Base-by-base conservation (phyloP, 169 alveolate species). In the Plasmodium ovale region DNA sequence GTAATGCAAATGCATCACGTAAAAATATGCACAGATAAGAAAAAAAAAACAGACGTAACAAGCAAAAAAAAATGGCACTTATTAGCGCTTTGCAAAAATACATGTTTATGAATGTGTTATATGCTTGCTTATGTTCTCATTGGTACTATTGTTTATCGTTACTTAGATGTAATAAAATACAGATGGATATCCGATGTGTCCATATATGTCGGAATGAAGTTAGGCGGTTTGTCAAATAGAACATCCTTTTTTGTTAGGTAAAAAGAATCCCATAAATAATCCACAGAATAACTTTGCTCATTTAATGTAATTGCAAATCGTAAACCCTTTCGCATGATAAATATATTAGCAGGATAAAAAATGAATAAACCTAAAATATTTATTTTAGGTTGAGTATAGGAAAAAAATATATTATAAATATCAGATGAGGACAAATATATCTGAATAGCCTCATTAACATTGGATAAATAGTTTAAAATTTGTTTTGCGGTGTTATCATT, bases 401-500 rank as follows among this genome's bases (percentile, higher is more conserved):
- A 79, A 65, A 79, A 79, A 33, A 79, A 79, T 0, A 79, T 65
- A 64, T 79, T 79, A 65, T 79, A 79, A 33, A 79, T 79, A 47
- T 79, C 89, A 16, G 67, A 64, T 14, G 89, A 56, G 16, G 89
- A 65, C 21, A 79, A 59, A 49, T 64, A 79, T 23, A 79, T 69
- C 47, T 62, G 84, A 16, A 65, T 37, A 58, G 58, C 42, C 23
- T 82, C 33, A 42, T 16, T 77, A 9, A 77, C 95, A 89, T 91
- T 93, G 9, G 94, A 69, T 21, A 92, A 64, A 91, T 93, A 72
- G 2, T 72, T 53, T 54, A 93, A 73, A 16, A 93, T 44, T 33
- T 84, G 77, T 58, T 88, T 93, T n/a, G 94, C 94, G 60, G 87
- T 62, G 39, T 54, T 62, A 58, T 72, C 93, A 60, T 91, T 69